These are phyloP conservation scores for Vickermania ingenoplastis DNA, from an alignment of 208 protist genomes.

Conservation along the genomic window DNA sequence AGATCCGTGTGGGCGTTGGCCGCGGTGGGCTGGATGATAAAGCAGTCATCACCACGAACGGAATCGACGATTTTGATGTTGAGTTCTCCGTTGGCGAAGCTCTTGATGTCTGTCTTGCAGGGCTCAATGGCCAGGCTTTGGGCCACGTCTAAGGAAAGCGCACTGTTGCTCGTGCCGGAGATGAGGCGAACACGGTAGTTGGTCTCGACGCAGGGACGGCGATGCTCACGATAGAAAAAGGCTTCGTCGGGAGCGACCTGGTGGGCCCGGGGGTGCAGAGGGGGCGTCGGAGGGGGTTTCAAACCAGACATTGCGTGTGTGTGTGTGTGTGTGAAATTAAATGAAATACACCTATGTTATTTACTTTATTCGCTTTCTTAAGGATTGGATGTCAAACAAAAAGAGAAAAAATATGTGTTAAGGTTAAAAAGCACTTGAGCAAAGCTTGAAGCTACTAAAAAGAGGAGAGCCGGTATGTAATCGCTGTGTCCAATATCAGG, in stretches of 20 bases:
- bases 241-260: constrained; percentile 66
- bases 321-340: no score
- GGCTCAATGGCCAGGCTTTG: constrained; percentile 69
- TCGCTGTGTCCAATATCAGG: no score
- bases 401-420: no score
- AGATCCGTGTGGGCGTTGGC: constrained; percentile 51
- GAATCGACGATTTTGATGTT: constrained; percentile 91
- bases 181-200: constrained; percentile 82
- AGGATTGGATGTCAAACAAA: no score
- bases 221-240: constrained; percentile 77
- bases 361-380: no score
- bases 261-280: constrained; percentile 21
- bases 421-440: no score
- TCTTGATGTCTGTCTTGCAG: constrained; percentile 71
- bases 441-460: no score
- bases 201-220: constrained; percentile 69
- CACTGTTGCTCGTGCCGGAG: constrained; percentile 73
- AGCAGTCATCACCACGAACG: constrained; percentile 93
- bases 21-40: constrained; percentile 92
- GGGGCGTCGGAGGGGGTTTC: not conserved
- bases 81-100: constrained; percentile 89
- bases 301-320: constrained; percentile 6
- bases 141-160: constrained; percentile 73
- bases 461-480: no score
- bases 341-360: no score